A percentile compares a stretch with the other conserved stretches of the same genome.
phyloP scores from a whole-genome alignment of 352 stramenopile genomes.

The Globisporangium yorkense region DNA sequence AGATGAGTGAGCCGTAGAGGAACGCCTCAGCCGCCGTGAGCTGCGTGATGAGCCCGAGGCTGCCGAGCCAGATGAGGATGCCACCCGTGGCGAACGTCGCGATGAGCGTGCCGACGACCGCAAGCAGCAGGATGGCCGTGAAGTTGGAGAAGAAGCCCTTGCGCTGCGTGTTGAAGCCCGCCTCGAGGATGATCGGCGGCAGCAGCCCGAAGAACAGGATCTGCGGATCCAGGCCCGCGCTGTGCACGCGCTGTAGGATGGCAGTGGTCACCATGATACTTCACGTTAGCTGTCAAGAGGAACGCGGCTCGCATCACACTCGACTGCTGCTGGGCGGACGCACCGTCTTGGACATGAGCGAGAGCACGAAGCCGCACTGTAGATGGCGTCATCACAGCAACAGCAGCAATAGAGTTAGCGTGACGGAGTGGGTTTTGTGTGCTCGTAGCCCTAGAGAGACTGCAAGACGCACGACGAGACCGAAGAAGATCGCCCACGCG shows the following conservation, averaged over 20 bases:
- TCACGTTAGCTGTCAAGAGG: no score
- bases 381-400: neutral
- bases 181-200: constrained; percentile 62
- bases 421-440: no score
- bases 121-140: constrained; percentile 30
- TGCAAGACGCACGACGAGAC: constrained; percentile 24
- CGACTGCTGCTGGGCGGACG: neutral
- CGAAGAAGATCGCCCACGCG: constrained; percentile 48
- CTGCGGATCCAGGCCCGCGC: constrained; percentile 34
- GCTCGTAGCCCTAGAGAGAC: no score
- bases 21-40: constrained; percentile 59
- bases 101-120: constrained; percentile 46
- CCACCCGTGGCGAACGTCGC: constrained; percentile 41
- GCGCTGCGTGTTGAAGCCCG: constrained; percentile 56
- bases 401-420: neutral
- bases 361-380: constrained; percentile 27
- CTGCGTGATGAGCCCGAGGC: constrained; percentile 26
- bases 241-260: constrained; percentile 13
- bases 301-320: no score
- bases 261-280: no score
- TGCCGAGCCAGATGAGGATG: constrained; percentile 35
- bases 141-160: constrained; percentile 56
- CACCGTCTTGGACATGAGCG: constrained; percentile 18
- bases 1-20: constrained; percentile 76
- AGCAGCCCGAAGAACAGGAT: constrained; percentile 55